These are phyloP conservation scores for Solanum aculeatissimum DNA, from an alignment of 305 asterid genomes.

Conservation along the genomic window DNA sequence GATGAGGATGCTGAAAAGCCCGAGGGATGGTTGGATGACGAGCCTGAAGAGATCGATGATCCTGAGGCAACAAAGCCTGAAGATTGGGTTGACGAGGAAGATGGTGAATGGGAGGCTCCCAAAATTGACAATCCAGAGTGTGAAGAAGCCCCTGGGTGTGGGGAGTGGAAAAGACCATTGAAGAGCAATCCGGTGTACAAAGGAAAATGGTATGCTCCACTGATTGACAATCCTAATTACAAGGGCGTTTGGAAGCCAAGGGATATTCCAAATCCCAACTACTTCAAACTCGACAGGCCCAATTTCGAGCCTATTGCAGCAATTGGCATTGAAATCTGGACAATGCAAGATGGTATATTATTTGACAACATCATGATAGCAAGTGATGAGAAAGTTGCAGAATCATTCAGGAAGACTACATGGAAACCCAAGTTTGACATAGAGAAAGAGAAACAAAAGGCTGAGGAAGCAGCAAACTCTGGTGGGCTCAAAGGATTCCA, in stretches of 20 bases:
- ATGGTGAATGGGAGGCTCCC: slow-evolving; percentile 98
- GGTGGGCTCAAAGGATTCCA: slow-evolving; percentile 73
- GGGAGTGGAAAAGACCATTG: slow-evolving; percentile 90
- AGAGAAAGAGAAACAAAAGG: slow-evolving; percentile 73
- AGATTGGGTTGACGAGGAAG: slow-evolving; percentile 99
- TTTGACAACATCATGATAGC: slow-evolving; percentile 80
- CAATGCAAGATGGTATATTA: slow-evolving; percentile 91
- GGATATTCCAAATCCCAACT: slow-evolving; percentile 72
- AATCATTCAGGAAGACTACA: slow-evolving; percentile 36
- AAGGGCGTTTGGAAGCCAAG: slow-evolving; percentile 93
- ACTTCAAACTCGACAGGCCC: slow-evolving; percentile 71
- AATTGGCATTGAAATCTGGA: slow-evolving; percentile 92
- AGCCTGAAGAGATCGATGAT: slow-evolving; percentile 94
- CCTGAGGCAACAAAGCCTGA: slow-evolving; percentile 92
- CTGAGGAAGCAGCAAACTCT: slow-evolving; percentile 39
- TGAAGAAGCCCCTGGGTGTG: slow-evolving; percentile 84
- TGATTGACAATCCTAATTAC: slow-evolving; percentile 78
- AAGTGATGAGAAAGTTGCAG: slow-evolving; percentile 57
- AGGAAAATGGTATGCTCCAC: slow-evolving; percentile 87
- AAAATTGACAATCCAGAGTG: slow-evolving; percentile 80
- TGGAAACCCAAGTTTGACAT: slow-evolving; percentile 73
- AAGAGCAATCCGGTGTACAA: slow-evolving; percentile 81
- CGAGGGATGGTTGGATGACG: slow-evolving; percentile 98
- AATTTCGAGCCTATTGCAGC: slow-evolving; percentile 95
- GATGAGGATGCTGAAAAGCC: slow-evolving; percentile 95